These are phyloP conservation scores for Chenopodium suecicum DNA, from an alignment of 148 eudicot genomes.

Conservation along the genomic window DNA sequence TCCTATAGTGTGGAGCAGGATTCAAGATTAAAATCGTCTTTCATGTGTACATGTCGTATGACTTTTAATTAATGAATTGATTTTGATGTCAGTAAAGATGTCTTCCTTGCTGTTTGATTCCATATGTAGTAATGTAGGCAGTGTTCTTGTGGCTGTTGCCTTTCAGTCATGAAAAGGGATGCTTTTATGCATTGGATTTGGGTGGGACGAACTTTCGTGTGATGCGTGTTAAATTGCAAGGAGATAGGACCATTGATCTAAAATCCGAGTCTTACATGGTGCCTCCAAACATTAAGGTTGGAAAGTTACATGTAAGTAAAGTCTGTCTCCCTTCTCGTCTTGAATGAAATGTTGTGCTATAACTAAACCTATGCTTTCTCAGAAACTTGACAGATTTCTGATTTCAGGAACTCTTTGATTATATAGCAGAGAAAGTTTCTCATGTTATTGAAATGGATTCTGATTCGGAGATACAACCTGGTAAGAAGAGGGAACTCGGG, in stretches of 20 bases:
- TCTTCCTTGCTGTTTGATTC: too few relatives aligned
- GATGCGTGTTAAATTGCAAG: slow-evolving; percentile 36
- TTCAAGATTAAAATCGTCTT: too few relatives aligned
- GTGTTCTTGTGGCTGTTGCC: slow-evolving; percentile 6
- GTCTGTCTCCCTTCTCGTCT: neutral
- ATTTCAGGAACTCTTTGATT: slow-evolving; percentile 43
- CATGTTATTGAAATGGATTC: slow-evolving; percentile 20
- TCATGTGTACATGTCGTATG: too few relatives aligned
- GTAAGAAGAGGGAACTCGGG: slow-evolving; percentile 38
- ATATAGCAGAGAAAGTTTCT: slow-evolving; percentile 41
- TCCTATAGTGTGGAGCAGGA: too few relatives aligned
- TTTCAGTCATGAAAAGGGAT: slow-evolving; percentile 41
- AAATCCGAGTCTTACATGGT: slow-evolving; percentile 26
- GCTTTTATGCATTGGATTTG: slow-evolving; percentile 46
- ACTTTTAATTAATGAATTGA: too few relatives aligned
- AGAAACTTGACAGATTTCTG: slow-evolving; percentile 11
- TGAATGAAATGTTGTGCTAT: neutral
- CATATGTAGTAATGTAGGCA: neutral
- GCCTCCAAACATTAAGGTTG: slow-evolving; percentile 36
- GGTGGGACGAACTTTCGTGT: slow-evolving; percentile 52
- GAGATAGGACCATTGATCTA: slow-evolving; percentile 14
- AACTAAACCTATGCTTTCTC: neutral
- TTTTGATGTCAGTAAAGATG: too few relatives aligned
- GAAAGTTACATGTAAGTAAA: slow-evolving; percentile 36
- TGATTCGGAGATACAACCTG: slow-evolving; percentile 27